These are phyloP conservation scores for Stereum hirsutum DNA, from an alignment of 1,284 basidiomycete species.

Conservation along the genomic window DNA sequence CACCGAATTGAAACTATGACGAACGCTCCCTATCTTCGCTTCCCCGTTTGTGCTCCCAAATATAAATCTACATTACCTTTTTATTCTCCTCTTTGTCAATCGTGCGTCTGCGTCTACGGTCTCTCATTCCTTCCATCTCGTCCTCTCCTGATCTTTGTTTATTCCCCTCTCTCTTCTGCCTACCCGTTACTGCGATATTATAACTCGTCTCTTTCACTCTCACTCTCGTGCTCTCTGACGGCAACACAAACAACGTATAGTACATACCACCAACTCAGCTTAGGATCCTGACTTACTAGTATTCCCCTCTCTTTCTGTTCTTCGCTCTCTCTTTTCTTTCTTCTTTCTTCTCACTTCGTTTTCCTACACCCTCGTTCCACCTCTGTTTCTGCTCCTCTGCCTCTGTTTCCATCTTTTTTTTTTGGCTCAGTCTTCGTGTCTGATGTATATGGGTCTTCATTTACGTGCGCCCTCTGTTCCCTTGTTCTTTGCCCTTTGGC, in stretches of 20 bases:
- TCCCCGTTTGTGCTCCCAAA: too few species aligned
- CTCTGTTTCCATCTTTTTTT: not conserved
- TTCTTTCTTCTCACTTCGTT: not conserved
- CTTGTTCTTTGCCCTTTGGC: too few species aligned
- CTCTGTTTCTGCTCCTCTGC: not conserved
- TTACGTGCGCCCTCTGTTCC: too few species aligned
- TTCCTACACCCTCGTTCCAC: not conserved
- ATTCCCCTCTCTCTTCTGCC: too few species aligned
- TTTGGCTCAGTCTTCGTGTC: not conserved
- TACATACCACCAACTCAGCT: too few species aligned
- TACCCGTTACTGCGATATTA: too few species aligned
- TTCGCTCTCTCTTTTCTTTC: not conserved
- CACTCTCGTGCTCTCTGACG: not conserved
- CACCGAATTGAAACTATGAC: constrained; percentile 86
- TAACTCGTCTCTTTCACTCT: not conserved
- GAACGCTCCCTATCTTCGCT: not conserved
- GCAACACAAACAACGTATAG: too few species aligned
- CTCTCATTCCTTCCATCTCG: not conserved
- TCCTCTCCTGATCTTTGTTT: too few species aligned
- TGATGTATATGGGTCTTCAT: too few species aligned
- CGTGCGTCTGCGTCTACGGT: too few species aligned
- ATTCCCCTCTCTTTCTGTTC: not conserved
- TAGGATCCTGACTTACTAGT: not conserved
- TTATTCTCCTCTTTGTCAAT: too few species aligned
- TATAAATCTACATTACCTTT: too few species aligned